Conservation (phyloP, 2,329 filamentous ascomycete species). For the Alternaria consortialis region DNA sequence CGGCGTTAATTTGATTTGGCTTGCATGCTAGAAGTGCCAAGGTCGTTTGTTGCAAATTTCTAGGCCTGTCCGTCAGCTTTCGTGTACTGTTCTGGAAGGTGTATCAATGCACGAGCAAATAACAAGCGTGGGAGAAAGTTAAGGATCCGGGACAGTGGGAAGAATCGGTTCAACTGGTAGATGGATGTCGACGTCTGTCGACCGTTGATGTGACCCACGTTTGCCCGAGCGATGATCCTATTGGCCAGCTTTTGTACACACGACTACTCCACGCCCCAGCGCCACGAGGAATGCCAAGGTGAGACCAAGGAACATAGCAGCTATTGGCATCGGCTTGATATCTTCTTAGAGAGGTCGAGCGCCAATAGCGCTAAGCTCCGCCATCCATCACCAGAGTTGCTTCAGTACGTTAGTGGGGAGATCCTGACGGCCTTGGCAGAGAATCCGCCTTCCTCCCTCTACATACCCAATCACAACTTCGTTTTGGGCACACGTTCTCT, state of each 20-base stretch:
- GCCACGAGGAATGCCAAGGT: constrained; percentile 5
- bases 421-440: not conserved
- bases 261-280: not conserved
- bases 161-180: not conserved
- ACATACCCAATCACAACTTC: constrained; percentile 20
- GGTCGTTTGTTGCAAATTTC: not conserved
- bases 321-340: constrained; percentile 9
- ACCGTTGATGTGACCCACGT: constrained; percentile 4
- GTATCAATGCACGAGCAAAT: constrained; percentile 1
- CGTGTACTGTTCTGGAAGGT: constrained; percentile 6
- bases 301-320: not conserved
- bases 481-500: constrained; percentile 27
- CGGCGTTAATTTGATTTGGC: not conserved
- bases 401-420: not conserved
- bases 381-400: constrained; percentile 1
- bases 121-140: not conserved
- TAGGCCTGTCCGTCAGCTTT: not conserved
- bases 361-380: not conserved
- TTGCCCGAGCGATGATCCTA: not conserved
- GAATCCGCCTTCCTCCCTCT: not conserved
- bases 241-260: not conserved
- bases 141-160: not conserved
- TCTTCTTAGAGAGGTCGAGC: constrained; percentile 1
- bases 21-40: not conserved
- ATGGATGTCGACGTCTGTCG: not conserved